Evolutionary conservation across 2,329 filamentous ascomycete species (phyloP).

Genomic region (Claviceps sp.): DNA sequence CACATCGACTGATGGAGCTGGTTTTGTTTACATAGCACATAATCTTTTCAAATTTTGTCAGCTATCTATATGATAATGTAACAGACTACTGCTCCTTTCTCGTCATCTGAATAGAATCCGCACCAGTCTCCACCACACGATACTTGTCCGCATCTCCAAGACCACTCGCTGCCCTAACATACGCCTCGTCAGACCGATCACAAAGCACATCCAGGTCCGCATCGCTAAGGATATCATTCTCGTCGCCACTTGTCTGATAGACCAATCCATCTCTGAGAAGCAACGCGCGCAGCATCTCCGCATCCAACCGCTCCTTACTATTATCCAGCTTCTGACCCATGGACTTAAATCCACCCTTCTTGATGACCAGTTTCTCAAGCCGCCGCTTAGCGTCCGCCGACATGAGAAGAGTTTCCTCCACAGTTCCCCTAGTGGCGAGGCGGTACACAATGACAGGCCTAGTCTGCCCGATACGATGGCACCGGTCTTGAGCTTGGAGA

Average conservation of each 20-base stretch:
- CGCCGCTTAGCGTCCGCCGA: constrained; percentile 85
- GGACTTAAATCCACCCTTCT: constrained; percentile 73
- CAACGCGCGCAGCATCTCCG: constrained; percentile 47
- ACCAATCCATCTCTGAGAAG: constrained; percentile 60
- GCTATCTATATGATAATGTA: no score
- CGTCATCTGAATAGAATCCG: constrained; percentile 35
- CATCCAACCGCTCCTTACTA: constrained; percentile 39
- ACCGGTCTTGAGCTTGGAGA: constrained; percentile 88
- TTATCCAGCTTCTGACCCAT: constrained; percentile 48
- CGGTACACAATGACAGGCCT: constrained; percentile 87
- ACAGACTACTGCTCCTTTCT: constrained; percentile 8
- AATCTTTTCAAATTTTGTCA: no score
- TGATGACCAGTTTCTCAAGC: constrained; percentile 88
- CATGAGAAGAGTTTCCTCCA: constrained; percentile 76
- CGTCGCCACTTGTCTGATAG: constrained; percentile 35
- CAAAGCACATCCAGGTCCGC: constrained; percentile 66
- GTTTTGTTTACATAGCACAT: no score
- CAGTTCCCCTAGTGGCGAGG: constrained; percentile 81
- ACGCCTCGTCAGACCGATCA: constrained; percentile 55
- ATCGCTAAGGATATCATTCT: constrained; percentile 57
- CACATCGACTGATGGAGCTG: no score
- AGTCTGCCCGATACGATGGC: constrained; percentile 88
- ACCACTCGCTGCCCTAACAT: constrained; percentile 63
- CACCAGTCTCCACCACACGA: constrained; percentile 65
- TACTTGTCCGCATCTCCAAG: constrained; percentile 59